These are phyloP conservation scores for Aspergillus tamarii DNA, from an alignment of 2,329 filamentous ascomycete species.

Conservation along the genomic window DNA sequence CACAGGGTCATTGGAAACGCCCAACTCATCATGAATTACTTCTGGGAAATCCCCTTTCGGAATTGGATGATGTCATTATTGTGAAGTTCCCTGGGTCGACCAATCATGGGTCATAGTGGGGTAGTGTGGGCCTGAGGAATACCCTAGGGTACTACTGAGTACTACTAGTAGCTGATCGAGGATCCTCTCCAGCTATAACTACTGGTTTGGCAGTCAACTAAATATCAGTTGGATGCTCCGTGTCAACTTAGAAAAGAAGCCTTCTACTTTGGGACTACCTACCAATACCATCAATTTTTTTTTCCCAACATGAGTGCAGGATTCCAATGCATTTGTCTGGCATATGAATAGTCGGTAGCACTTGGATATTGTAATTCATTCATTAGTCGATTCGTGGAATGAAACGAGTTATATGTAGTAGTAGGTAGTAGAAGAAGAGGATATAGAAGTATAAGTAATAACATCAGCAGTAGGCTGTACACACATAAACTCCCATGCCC, in stretches of 20 bases:
- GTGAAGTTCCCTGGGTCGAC: background rate
- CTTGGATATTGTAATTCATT: slow-evolving; percentile 9
- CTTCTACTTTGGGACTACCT: background rate
- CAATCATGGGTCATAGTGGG: background rate
- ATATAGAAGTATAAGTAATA: background rate
- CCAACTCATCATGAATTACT: background rate
- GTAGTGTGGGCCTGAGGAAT: background rate
- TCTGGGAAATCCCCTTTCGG: background rate
- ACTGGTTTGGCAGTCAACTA: background rate
- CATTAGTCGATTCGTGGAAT: slow-evolving; percentile 10
- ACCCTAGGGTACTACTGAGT: too few species aligned
- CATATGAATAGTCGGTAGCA: background rate
- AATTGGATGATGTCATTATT: background rate
- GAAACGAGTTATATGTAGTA: slow-evolving; percentile 9
- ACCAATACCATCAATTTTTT: too few species aligned
- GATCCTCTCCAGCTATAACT: background rate
- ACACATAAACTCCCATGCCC: background rate
- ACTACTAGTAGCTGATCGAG: background rate
- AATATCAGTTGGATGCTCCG: background rate
- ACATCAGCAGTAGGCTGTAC: background rate
- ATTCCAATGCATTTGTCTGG: background rate
- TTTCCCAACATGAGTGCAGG: too few species aligned
- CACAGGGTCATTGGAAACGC: too few species aligned
- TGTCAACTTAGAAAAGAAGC: background rate
- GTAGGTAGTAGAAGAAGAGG: too few species aligned